Percentiles rank a stretch among this genome's conserved stretches.
Evolutionary conservation across 257 asterid genomes (phyloP).

Genomic region (Leonotis leonurus): DNA sequence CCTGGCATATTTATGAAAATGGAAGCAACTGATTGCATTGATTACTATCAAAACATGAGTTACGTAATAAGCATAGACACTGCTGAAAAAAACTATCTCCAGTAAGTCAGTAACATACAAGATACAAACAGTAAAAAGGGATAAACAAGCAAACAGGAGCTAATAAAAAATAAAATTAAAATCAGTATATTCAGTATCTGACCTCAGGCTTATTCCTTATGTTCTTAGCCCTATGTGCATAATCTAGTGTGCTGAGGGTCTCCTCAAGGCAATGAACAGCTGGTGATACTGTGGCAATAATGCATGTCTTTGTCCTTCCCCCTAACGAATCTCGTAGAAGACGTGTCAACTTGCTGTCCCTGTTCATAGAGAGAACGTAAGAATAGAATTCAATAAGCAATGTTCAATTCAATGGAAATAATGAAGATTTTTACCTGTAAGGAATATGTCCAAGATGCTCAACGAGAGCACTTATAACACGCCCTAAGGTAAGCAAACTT

Average conservation of each 20-base stretch:
- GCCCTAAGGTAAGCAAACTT: slow-evolving; percentile 81
- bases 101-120: too few relatives aligned
- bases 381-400: neutral
- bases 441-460: slow-evolving; percentile 91
- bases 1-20: neutral
- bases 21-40: neutral
- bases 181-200: too few relatives aligned
- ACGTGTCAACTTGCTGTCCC: slow-evolving; percentile 91
- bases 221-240: slow-evolving; percentile 87
- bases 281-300: slow-evolving; percentile 89
- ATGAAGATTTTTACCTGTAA: too few relatives aligned
- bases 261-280: slow-evolving; percentile 95
- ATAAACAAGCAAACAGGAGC: slow-evolving; percentile 22
- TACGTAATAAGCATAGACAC: too few relatives aligned
- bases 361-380: slow-evolving; percentile 23
- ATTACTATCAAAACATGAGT: neutral
- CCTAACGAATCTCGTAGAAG: slow-evolving; percentile 87
- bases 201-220: slow-evolving; percentile 96
- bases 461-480: slow-evolving; percentile 86
- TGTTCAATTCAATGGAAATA: neutral
- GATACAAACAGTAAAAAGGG: too few relatives aligned
- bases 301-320: slow-evolving; percentile 86
- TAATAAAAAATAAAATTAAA: too few relatives aligned
- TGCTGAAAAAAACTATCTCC: too few relatives aligned
- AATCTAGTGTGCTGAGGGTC: slow-evolving; percentile 85